A percentile compares a stretch with the other conserved stretches of the same genome.
phyloP scores from a whole-genome alignment of 495 filamentous ascomycete species.

The Lepidopterella palustris region DNA sequence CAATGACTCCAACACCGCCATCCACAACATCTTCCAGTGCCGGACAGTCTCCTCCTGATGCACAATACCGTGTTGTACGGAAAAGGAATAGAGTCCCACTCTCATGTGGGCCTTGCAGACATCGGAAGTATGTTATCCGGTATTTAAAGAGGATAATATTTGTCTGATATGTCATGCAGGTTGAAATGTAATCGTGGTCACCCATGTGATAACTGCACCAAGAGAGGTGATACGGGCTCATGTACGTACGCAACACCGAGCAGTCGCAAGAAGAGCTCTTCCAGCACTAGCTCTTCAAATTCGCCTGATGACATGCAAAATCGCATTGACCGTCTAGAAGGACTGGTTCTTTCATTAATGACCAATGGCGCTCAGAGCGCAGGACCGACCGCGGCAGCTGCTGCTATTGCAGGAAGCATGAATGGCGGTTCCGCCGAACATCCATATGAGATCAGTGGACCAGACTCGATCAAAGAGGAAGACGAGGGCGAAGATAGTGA shows the following conservation, averaged over 20 bases:
- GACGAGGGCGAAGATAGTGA: conserved; percentile 66
- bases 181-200: conserved; percentile 90
- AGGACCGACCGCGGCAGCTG: conserved; percentile 56
- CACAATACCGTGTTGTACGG: conserved; percentile 80
- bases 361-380: conserved; percentile 63
- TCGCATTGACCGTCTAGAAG: conserved; percentile 93
- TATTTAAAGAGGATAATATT: background rate
- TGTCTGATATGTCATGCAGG: conserved; percentile 36
- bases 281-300: conserved; percentile 49
- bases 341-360: conserved; percentile 92
- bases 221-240: conserved; percentile 72
- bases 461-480: conserved; percentile 51
- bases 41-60: conserved; percentile 78
- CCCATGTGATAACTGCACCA: conserved; percentile 94
- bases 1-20: conserved; percentile 87
- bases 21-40: conserved; percentile 74
- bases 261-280: conserved; percentile 68
- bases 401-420: conserved; percentile 56
- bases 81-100: conserved; percentile 93
- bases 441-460: conserved; percentile 44
- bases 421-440: conserved; percentile 44
- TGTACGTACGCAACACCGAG: conserved; percentile 85
- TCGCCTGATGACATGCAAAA: conserved; percentile 97
- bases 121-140: conserved; percentile 70
- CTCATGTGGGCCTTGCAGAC: conserved; percentile 87